Evolutionary conservation across 2,329 filamentous ascomycete species (phyloP).

Genomic region (Kalmusia sp.): DNA sequence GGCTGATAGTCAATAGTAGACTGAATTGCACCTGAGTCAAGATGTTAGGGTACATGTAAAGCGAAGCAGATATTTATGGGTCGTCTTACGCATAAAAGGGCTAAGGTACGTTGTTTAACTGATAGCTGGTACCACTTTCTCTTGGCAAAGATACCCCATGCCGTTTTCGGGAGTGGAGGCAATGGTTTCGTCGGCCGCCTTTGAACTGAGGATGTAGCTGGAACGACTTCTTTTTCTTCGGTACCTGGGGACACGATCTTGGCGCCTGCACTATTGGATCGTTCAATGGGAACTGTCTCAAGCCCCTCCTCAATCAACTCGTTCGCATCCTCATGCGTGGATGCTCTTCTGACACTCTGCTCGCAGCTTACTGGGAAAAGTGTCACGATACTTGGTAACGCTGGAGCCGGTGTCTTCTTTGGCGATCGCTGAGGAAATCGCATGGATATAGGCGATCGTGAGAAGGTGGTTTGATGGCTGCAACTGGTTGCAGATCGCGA

Average conservation of each 20-base stretch:
- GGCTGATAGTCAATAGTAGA: conserved; percentile 8
- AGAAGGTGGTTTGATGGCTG: too few relatives aligned
- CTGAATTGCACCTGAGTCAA: conserved; percentile 16
- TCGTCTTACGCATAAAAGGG: conserved; percentile 25
- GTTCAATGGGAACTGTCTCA: conserved; percentile 39
- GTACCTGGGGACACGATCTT: conserved; percentile 34
- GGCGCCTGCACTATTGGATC: conserved; percentile 26
- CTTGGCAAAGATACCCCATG: conserved; percentile 19
- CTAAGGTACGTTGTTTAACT: conserved; percentile 26
- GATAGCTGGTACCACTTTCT: conserved; percentile 29
- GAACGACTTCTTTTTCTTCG: conserved; percentile 38
- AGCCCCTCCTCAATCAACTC: conserved; percentile 34
- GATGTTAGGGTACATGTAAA: conserved; percentile 12
- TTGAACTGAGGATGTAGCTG: conserved; percentile 4
- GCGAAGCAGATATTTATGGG: conserved; percentile 25
- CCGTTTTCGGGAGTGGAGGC: conserved; percentile 26
- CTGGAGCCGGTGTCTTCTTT: conserved; percentile 23
- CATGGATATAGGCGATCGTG: conserved; percentile 34
- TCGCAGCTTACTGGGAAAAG: conserved; percentile 25
- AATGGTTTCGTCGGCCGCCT: conserved; percentile 28
- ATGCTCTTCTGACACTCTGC: conserved; percentile 7
- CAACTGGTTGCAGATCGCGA: neutral
- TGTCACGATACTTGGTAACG: conserved; percentile 38
- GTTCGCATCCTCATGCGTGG: conserved; percentile 16
- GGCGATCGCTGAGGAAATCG: conserved; percentile 30